Percentiles rank a stretch among this genome's conserved stretches.
These are phyloP conservation scores for Talaromyces atroroseus DNA, from an alignment of 2,329 filamentous ascomycete species.

Conservation along the genomic window DNA sequence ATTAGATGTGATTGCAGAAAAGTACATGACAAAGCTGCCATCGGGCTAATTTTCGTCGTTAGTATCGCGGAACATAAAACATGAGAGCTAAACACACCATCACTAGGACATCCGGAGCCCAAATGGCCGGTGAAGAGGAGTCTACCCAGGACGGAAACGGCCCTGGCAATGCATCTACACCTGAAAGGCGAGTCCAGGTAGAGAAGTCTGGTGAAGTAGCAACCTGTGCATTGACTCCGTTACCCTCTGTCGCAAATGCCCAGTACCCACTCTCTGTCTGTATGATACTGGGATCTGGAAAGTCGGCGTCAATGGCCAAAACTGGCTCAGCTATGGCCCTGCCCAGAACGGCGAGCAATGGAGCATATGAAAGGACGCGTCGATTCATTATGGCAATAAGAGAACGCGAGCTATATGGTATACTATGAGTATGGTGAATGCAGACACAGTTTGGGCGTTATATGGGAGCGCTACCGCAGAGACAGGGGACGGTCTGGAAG, in stretches of 20 bases:
- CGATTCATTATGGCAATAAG: neutral
- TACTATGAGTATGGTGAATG: neutral
- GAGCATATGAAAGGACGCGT: neutral
- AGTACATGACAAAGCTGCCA: constrained; percentile 54
- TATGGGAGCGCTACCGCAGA: neutral
- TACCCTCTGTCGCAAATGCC: constrained; percentile 50
- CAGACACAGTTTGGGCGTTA: neutral
- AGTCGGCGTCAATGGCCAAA: constrained; percentile 38
- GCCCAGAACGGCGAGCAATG: neutral
- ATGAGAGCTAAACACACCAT: constrained; percentile 23
- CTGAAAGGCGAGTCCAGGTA: constrained; percentile 43
- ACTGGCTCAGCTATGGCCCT: constrained; percentile 15
- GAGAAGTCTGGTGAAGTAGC: constrained; percentile 45
- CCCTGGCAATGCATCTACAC: constrained; percentile 48
- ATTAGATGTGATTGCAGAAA: constrained; percentile 42
- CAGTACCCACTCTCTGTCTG: constrained; percentile 48
- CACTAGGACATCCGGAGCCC: constrained; percentile 55
- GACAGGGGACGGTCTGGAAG: neutral
- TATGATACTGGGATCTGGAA: constrained; percentile 52
- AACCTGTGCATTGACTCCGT: constrained; percentile 48
- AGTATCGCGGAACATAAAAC: neutral
- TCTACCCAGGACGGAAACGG: constrained; percentile 46
- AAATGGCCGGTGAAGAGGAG: constrained; percentile 40
- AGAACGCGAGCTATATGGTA: neutral
- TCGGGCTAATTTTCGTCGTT: constrained; percentile 19